Conservation (phyloP, 495 filamentous ascomycete species). For the Parathielavia appendiculata region DNA sequence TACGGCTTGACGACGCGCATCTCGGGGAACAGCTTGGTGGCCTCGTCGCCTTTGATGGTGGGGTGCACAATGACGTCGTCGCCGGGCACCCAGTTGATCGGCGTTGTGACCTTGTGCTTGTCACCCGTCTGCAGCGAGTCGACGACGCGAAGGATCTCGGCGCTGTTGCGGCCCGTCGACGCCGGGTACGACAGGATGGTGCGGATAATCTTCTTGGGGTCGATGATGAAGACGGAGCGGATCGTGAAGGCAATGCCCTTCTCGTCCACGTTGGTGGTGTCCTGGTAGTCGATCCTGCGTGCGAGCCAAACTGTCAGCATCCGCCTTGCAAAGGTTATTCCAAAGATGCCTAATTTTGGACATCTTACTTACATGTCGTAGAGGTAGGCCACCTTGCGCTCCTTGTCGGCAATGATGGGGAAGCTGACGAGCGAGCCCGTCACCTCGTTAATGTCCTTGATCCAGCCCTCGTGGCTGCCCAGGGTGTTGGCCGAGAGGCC, state of each 20-base stretch:
- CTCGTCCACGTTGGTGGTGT: constrained; percentile 77
- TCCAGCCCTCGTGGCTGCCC: constrained; percentile 66
- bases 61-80: constrained; percentile 97
- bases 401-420: constrained; percentile 97
- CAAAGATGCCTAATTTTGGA: too few species aligned
- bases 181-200: constrained; percentile 95
- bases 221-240: constrained; percentile 97
- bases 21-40: constrained; percentile 84
- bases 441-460: constrained; percentile 95
- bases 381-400: constrained; percentile 80
- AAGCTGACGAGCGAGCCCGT: constrained; percentile 74
- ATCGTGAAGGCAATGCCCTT: constrained; percentile 99
- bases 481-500: constrained; percentile 83
- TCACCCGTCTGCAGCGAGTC: constrained; percentile 97
- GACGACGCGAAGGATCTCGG: constrained; percentile 90
- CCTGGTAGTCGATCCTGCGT: constrained; percentile 69
- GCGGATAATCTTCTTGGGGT: constrained; percentile 97
- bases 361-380: constrained; percentile 88
- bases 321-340: too few species aligned
- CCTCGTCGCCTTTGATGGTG: constrained; percentile 76
- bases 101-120: constrained; percentile 90
- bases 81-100: constrained; percentile 85
- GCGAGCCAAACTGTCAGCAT: neutral
- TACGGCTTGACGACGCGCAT: constrained; percentile 95
- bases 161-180: constrained; percentile 93